Evolutionary conservation across 306 rosid genomes (phyloP).

Genomic region (Prosopis cineraria): DNA sequence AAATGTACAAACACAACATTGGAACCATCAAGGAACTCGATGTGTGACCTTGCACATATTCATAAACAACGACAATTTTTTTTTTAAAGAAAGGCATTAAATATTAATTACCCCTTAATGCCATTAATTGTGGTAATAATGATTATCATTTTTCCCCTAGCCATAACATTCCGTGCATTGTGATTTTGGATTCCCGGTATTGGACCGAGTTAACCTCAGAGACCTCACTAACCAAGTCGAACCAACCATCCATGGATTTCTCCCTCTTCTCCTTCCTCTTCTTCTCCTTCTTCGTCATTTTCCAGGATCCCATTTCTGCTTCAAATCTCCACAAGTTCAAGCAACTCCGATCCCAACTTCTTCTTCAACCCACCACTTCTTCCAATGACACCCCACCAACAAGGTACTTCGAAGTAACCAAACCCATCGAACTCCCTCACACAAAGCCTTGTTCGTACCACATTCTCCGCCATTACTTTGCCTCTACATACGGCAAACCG

Average conservation of each 20-base stretch:
- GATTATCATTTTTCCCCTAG: too few species aligned
- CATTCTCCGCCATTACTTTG: constrained; percentile 68
- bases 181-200: neutral
- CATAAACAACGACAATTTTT: too few species aligned
- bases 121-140: neutral
- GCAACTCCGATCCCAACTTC: constrained; percentile 38
- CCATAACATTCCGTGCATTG: too few species aligned
- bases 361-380: constrained; percentile 29
- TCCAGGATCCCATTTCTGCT: constrained; percentile 41
- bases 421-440: constrained; percentile 63
- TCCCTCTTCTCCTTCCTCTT: constrained; percentile 19
- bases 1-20: neutral
- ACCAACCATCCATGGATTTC: neutral
- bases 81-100: neutral
- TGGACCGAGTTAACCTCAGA: too few species aligned
- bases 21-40: neutral
- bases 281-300: constrained; percentile 36
- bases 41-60: too few species aligned
- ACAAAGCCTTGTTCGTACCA: constrained; percentile 64
- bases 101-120: neutral
- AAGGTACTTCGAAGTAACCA: constrained; percentile 69
- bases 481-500: constrained; percentile 48
- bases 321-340: constrained; percentile 56
- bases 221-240: neutral
- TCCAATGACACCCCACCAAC: constrained; percentile 48